Evolutionary conservation across 179 eudicot genomes (phyloP).

Genomic region (Beta corolliflora): DNA sequence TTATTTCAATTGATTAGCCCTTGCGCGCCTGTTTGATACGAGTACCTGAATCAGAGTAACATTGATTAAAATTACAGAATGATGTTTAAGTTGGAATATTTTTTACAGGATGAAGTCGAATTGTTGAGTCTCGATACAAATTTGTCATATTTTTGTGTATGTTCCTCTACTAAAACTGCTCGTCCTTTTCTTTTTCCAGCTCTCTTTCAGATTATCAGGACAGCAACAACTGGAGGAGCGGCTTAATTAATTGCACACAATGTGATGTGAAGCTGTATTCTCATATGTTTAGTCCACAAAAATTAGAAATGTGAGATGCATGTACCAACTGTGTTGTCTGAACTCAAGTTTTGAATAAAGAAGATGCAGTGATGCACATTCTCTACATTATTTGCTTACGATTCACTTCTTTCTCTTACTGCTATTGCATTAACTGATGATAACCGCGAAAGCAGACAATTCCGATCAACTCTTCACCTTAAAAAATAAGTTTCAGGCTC

Average conservation of each 20-base stretch:
- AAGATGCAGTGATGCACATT: constrained; percentile 28
- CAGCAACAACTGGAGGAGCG: constrained; percentile 89
- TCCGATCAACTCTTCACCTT: neutral
- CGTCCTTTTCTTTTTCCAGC: constrained; percentile 36
- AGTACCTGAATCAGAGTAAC: too few relatives aligned
- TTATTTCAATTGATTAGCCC: too few relatives aligned
- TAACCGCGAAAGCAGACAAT: neutral
- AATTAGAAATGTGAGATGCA: constrained; percentile 20
- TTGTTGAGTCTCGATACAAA: too few relatives aligned
- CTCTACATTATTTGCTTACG: neutral
- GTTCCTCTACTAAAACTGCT: neutral
- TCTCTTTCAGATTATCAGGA: constrained; percentile 94
- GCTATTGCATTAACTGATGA: neutral
- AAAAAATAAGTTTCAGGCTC: too few relatives aligned
- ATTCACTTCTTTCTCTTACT: neutral
- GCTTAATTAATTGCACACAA: constrained; percentile 30
- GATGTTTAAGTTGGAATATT: too few relatives aligned
- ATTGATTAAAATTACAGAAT: too few relatives aligned
- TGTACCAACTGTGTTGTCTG: constrained; percentile 28
- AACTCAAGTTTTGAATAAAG: constrained; percentile 34
- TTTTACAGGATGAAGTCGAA: too few relatives aligned
- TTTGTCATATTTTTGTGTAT: neutral
- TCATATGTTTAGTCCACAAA: constrained; percentile 17
- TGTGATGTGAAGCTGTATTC: constrained; percentile 14
- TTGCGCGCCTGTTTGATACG: too few relatives aligned